Conservation (phyloP, 805 yeast genomes). For the Candida nitratophila region DNA sequence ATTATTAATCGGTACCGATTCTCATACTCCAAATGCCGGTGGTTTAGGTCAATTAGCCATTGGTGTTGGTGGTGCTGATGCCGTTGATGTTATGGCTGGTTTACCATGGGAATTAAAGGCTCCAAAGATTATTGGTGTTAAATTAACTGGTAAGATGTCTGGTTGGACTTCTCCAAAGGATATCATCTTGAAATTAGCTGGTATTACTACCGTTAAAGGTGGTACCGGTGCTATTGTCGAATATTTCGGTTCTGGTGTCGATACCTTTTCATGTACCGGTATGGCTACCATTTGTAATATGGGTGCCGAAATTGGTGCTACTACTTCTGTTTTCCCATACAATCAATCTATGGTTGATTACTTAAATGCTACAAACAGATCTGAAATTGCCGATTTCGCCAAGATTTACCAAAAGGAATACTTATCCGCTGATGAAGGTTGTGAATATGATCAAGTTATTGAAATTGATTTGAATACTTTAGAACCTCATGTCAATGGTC, state of each 20-base stretch:
- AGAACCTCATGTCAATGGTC: slow-evolving; percentile 96
- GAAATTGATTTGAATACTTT: slow-evolving; percentile 81
- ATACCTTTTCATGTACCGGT: slow-evolving; percentile 88
- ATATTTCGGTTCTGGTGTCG: slow-evolving; percentile 94
- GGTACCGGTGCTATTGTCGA: slow-evolving; percentile 97
- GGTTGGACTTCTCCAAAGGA: slow-evolving; percentile 99
- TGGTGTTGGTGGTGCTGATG: slow-evolving; percentile 99
- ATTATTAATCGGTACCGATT: slow-evolving; percentile 96
- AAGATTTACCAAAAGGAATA: slow-evolving; percentile 34
- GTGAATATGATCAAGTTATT: slow-evolving; percentile 85
- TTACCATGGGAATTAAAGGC: slow-evolving; percentile 99
- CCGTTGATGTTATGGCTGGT: slow-evolving; percentile 95
- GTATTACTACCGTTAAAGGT: slow-evolving; percentile 90
- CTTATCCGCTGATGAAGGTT: slow-evolving; percentile 78
- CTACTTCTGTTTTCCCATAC: slow-evolving; percentile 96
- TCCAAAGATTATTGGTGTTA: slow-evolving; percentile 90
- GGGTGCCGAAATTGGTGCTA: slow-evolving; percentile 99
- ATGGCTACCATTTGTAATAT: slow-evolving; percentile 99
- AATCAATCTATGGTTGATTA: slow-evolving; percentile 45
- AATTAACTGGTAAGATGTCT: slow-evolving; percentile 77
- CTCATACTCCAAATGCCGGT: slow-evolving; percentile 99
- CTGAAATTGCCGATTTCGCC: slow-evolving; percentile 76
- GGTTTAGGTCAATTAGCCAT: slow-evolving; percentile 98
- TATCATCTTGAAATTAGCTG: slow-evolving; percentile 88
- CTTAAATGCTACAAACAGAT: slow-evolving; percentile 78